Percentiles rank a stretch among this genome's conserved stretches.
Conservation (phyloP, 768 basidiomycete genomes). For the Suillus hirtellus region DNA sequence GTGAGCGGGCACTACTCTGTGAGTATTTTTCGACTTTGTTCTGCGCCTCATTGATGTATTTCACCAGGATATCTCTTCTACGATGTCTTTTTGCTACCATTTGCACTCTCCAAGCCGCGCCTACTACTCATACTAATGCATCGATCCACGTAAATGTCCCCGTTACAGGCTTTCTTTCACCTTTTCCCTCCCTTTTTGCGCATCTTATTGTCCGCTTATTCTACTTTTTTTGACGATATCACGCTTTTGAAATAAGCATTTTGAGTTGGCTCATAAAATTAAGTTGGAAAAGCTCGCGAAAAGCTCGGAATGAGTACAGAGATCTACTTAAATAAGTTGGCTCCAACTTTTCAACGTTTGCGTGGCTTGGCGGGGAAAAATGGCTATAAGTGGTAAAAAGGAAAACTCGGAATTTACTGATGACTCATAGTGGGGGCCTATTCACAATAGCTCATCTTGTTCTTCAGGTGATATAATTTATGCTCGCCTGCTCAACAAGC, state of each 20-base stretch:
- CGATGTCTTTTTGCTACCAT: too few species aligned
- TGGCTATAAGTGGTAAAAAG: too few species aligned
- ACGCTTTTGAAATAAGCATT: neutral
- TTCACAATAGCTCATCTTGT: too few species aligned
- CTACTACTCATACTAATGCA: neutral
- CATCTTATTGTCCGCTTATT: neutral
- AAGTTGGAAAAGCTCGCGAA: neutral
- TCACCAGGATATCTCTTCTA: neutral
- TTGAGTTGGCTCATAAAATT: neutral
- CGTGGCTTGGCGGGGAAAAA: too few species aligned
- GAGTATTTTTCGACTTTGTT: neutral
- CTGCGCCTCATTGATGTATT: neutral
- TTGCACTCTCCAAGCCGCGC: too few species aligned
- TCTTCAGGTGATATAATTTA: too few species aligned
- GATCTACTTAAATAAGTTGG: neutral
- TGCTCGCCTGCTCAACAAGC: too few species aligned
- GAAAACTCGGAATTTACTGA: too few species aligned
- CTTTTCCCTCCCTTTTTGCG: neutral
- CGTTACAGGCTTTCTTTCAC: neutral
- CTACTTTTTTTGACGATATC: neutral
- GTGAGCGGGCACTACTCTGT: neutral
- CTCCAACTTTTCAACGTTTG: too few species aligned
- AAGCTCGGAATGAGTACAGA: neutral
- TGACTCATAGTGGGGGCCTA: too few species aligned
- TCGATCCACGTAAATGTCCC: neutral